Conservation (phyloP, 495 filamentous ascomycete species). For the Trichoderma asperelloides region DNA sequence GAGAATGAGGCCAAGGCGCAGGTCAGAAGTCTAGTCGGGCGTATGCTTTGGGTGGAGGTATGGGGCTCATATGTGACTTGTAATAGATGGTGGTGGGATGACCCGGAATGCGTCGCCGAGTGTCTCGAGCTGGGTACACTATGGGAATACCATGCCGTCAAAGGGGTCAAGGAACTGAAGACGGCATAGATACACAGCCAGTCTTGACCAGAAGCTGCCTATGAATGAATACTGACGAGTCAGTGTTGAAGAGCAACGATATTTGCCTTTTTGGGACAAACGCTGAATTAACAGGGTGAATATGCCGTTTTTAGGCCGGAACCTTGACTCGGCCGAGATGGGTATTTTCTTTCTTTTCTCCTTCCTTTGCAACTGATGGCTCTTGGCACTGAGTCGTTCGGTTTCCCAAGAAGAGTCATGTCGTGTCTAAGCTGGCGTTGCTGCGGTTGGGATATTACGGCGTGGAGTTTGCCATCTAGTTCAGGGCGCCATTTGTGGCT, state of each 20-base stretch:
- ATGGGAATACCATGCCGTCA: conserved; percentile 38
- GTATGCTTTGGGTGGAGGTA: conserved; percentile 35
- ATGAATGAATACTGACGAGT: not conserved
- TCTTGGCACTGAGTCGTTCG: not conserved
- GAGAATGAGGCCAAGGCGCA: conserved; percentile 18
- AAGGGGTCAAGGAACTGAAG: conserved; percentile 30
- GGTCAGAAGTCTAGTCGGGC: conserved; percentile 28
- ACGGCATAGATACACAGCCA: not conserved
- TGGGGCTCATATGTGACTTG: conserved; percentile 38
- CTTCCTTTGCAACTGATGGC: not conserved
- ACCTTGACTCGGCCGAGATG: not conserved
- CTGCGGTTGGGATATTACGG: not conserved
- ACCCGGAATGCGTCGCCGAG: conserved; percentile 35
- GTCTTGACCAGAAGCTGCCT: not conserved
- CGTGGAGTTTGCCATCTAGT: not conserved
- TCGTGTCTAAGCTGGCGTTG: not conserved
- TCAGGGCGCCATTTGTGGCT: not conserved
- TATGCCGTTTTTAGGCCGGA: not conserved
- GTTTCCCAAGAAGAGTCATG: not conserved
- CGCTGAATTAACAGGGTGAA: not conserved
- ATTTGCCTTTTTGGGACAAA: not conserved
- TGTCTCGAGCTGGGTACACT: conserved; percentile 35
- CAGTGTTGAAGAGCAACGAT: not conserved
- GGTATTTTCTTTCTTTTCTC: not conserved
- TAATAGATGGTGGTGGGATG: conserved; percentile 44